These are phyloP conservation scores for Cercophora newfieldiana DNA, from an alignment of 495 filamentous ascomycete species.

Conservation along the genomic window DNA sequence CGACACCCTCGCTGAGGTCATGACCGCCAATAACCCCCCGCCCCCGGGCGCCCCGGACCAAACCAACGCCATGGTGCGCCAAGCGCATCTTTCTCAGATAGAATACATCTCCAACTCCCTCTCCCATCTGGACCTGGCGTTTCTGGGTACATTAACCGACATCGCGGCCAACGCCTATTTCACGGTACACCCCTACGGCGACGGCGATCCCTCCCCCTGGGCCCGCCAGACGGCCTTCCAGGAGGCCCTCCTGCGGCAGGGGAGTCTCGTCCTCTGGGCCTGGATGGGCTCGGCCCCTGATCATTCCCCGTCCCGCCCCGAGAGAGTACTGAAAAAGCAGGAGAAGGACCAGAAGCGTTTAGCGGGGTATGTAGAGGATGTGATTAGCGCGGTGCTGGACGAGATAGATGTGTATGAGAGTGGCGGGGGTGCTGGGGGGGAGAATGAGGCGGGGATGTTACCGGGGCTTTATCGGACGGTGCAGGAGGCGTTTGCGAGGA, in stretches of 20 bases:
- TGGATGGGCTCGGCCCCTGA: neutral
- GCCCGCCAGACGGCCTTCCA: slow-evolving; percentile 19
- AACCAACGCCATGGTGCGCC: neutral
- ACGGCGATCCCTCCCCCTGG: neutral
- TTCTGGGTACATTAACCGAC: slow-evolving; percentile 21
- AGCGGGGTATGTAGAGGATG: neutral
- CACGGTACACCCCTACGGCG: neutral
- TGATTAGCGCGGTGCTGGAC: neutral
- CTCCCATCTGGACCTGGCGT: slow-evolving; percentile 22
- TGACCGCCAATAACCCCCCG: neutral
- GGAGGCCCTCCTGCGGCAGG: slow-evolving; percentile 23
- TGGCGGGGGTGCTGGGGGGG: neutral
- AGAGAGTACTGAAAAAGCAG: no score
- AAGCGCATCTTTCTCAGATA: slow-evolving; percentile 18
- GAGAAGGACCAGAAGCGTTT: neutral
- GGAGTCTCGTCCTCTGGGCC: slow-evolving; percentile 23
- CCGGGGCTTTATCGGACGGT: neutral
- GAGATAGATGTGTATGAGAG: neutral
- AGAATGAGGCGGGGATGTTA: neutral
- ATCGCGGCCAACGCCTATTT: slow-evolving; percentile 19
- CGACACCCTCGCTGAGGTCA: slow-evolving; percentile 12
- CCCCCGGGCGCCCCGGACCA: neutral
- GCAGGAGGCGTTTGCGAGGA: neutral
- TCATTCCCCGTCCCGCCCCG: neutral
- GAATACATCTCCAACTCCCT: slow-evolving; percentile 24